phyloP scores from a whole-genome alignment of 1,284 basidiomycete species.

The Meira miltonrushii region DNA sequence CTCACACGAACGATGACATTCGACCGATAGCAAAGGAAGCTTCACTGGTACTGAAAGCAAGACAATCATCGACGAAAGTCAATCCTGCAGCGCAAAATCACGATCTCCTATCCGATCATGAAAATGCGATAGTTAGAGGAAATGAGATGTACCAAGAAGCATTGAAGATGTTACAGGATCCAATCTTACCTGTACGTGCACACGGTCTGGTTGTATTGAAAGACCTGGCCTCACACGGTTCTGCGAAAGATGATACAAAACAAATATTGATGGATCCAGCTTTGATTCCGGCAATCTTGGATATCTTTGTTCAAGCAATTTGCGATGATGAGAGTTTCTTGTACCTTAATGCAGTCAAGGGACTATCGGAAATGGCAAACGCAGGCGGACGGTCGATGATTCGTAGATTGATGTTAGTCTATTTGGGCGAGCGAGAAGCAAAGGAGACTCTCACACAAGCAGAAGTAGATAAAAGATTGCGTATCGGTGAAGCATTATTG shows the following conservation, averaged over 20 bases:
- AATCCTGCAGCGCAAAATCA: slow-evolving; percentile 26
- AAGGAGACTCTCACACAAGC: slow-evolving; percentile 82
- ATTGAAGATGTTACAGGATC: slow-evolving; percentile 79
- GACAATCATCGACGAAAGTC: slow-evolving; percentile 29
- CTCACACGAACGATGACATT: slow-evolving; percentile 42
- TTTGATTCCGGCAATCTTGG: slow-evolving; percentile 74
- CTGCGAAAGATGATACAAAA: slow-evolving; percentile 58
- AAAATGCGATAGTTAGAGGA: slow-evolving; percentile 18
- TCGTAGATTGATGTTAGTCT: slow-evolving; percentile 27
- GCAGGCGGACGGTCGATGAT: slow-evolving; percentile 25
- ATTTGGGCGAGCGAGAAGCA: slow-evolving; percentile 65
- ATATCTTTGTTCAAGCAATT: slow-evolving; percentile 77
- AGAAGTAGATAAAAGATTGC: slow-evolving; percentile 66
- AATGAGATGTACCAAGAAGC: slow-evolving; percentile 69
- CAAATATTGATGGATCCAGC: slow-evolving; percentile 26
- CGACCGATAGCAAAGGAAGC: slow-evolving; percentile 68
- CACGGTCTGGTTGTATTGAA: slow-evolving; percentile 62
- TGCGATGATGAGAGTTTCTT: slow-evolving; percentile 93
- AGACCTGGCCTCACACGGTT: slow-evolving; percentile 27
- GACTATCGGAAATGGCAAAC: slow-evolving; percentile 61
- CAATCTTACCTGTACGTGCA: slow-evolving; percentile 87
- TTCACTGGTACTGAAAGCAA: slow-evolving; percentile 72
- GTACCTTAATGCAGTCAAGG: slow-evolving; percentile 87
- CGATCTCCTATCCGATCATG: slow-evolving; percentile 40
- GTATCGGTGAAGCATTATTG: slow-evolving; percentile 80